phyloP scores from a whole-genome alignment of 2,329 filamentous ascomycete genomes.

The Curvularia eragrostidis region DNA sequence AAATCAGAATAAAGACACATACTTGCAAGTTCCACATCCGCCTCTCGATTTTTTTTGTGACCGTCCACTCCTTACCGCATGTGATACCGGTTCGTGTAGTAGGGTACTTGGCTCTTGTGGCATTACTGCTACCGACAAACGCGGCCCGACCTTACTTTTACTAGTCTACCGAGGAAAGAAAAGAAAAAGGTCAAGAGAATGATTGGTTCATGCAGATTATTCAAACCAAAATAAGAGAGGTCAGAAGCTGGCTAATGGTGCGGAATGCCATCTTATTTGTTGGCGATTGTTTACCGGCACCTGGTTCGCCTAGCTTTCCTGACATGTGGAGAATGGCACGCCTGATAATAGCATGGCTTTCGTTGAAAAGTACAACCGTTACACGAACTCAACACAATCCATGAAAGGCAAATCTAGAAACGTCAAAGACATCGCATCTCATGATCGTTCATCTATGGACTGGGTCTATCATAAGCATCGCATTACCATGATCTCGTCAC shows the following conservation, averaged over 20 bases:
- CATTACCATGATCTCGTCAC: conserved; percentile 34
- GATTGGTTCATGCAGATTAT: background rate
- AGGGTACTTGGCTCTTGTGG: background rate
- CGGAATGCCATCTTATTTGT: background rate
- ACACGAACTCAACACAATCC: background rate
- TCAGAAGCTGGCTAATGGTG: conserved; percentile 1
- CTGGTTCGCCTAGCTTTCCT: background rate
- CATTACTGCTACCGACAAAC: background rate
- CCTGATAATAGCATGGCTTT: background rate
- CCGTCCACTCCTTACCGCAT: background rate
- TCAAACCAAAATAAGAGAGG: background rate
- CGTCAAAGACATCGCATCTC: conserved; percentile 7
- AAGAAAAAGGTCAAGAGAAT: background rate
- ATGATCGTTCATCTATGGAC: conserved; percentile 33
- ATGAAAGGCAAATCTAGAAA: background rate
- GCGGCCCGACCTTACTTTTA: background rate
- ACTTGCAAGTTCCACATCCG: conserved; percentile 20
- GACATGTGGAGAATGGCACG: background rate
- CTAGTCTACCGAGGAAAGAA: background rate
- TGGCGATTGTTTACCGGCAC: background rate
- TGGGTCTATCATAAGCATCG: conserved; percentile 41
- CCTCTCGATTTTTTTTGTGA: conserved; percentile 9
- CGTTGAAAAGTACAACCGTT: background rate
- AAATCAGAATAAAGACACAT: background rate
- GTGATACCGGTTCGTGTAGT: background rate